Percentiles rank a stretch among this genome's conserved stretches.
phyloP scores from a whole-genome alignment of 2,329 filamentous ascomycete genomes.

The Claviceps humidiphila region DNA sequence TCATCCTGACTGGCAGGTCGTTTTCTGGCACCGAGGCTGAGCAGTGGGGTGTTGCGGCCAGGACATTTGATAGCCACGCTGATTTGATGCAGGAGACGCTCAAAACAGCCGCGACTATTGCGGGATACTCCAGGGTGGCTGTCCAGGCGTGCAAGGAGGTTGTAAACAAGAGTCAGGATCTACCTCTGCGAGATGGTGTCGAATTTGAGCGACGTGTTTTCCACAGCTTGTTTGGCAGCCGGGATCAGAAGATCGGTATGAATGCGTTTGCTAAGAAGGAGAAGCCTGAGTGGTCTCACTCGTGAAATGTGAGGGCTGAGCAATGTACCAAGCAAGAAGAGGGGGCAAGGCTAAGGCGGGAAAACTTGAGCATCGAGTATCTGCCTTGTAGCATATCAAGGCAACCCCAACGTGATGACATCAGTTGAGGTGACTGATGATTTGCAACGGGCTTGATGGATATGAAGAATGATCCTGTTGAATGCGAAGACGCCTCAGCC shows the following conservation, averaged over 20 bases:
- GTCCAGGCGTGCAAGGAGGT: slow-evolving; percentile 89
- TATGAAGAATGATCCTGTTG: no score
- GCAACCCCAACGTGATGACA: neutral
- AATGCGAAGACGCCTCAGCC: no score
- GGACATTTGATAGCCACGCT: slow-evolving; percentile 66
- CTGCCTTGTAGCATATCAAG: neutral
- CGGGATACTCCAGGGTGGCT: slow-evolving; percentile 73
- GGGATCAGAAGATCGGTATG: slow-evolving; percentile 97
- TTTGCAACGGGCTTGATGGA: no score
- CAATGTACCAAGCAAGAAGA: neutral
- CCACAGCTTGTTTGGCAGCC: slow-evolving; percentile 82
- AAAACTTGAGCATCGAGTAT: neutral
- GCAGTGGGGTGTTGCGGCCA: slow-evolving; percentile 80
- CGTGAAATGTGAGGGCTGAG: slow-evolving; percentile 30
- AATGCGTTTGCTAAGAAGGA: slow-evolving; percentile 90
- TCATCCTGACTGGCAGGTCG: slow-evolving; percentile 74
- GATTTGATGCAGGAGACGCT: slow-evolving; percentile 70
- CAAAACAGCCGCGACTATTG: slow-evolving; percentile 79
- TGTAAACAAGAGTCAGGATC: slow-evolving; percentile 97
- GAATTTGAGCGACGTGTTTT: slow-evolving; percentile 92
- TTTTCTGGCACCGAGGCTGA: slow-evolving; percentile 77
- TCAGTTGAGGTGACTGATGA: no score
- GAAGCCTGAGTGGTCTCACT: slow-evolving; percentile 80
- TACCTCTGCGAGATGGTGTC: slow-evolving; percentile 75
- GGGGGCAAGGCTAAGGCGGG: neutral